phyloP scores from a whole-genome alignment of 2,329 filamentous ascomycete genomes.

The Leptosphaerulina australis region DNA sequence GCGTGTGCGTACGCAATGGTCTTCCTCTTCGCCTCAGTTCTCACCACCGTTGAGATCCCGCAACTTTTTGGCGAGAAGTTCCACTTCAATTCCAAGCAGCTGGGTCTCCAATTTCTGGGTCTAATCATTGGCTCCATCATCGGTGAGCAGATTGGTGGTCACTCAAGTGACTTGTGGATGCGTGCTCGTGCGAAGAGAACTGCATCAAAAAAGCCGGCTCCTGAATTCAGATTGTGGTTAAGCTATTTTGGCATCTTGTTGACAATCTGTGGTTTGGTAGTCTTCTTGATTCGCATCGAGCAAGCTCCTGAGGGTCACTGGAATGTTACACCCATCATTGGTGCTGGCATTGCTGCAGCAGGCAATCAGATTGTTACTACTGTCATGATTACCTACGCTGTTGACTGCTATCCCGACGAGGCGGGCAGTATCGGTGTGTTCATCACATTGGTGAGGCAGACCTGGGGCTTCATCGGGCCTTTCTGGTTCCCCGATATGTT shows the following conservation, averaged over 20 bases:
- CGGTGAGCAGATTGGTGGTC: slow-evolving; percentile 64
- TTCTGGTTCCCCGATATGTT: slow-evolving; percentile 53
- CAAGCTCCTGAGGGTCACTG: slow-evolving; percentile 54
- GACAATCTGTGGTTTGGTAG: slow-evolving; percentile 58
- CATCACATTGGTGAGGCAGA: slow-evolving; percentile 62
- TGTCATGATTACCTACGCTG: slow-evolving; percentile 64
- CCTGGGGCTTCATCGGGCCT: slow-evolving; percentile 51
- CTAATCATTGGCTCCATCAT: slow-evolving; percentile 63
- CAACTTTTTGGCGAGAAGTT: slow-evolving; percentile 63
- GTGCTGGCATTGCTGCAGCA: slow-evolving; percentile 57
- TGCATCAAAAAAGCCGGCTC: slow-evolving; percentile 52
- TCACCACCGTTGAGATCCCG: slow-evolving; percentile 65
- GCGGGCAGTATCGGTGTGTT: slow-evolving; percentile 64
- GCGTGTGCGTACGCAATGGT: slow-evolving; percentile 62
- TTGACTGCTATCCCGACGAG: slow-evolving; percentile 62
- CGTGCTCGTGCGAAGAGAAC: slow-evolving; percentile 47
- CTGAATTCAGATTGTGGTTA: slow-evolving; percentile 64
- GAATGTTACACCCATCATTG: slow-evolving; percentile 64
- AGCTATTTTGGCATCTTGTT: slow-evolving; percentile 60
- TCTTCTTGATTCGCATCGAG: slow-evolving; percentile 61
- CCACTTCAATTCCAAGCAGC: slow-evolving; percentile 62
- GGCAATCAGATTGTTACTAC: slow-evolving; percentile 68
- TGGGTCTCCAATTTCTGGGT: slow-evolving; percentile 64
- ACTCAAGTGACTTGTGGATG: slow-evolving; percentile 62
- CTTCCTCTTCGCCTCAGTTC: slow-evolving; percentile 61